Percentiles rank a stretch among this genome's conserved stretches.
phyloP scores from a whole-genome alignment of 768 basidiomycete species.

The Kwoniella bestiolae region DNA sequence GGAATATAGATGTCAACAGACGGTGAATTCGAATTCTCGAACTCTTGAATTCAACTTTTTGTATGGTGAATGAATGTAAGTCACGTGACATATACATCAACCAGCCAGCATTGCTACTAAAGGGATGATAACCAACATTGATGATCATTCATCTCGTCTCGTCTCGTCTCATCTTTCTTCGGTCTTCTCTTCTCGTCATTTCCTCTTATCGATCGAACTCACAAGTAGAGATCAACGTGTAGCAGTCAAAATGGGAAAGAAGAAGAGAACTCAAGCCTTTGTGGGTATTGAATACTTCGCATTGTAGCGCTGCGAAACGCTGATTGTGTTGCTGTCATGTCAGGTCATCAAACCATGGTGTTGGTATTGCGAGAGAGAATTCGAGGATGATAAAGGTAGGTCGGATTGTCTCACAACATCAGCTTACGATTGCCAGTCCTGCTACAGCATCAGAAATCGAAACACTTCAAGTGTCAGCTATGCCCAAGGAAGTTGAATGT shows the following conservation, averaged over 20 bases:
- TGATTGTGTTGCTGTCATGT: neutral
- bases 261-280: constrained; percentile 53
- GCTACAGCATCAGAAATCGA: constrained; percentile 99
- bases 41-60: constrained; percentile 13
- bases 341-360: constrained; percentile 70
- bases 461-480: constrained; percentile 97
- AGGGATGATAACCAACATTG: too few species aligned
- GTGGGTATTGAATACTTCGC: constrained; percentile 36
- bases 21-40: too few species aligned
- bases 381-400: constrained; percentile 97
- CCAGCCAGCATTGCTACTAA: too few species aligned
- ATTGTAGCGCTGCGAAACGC: neutral
- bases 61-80: too few species aligned
- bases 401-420: too few species aligned
- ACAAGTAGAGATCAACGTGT: too few species aligned
- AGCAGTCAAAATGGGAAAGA: constrained; percentile 51
- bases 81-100: too few species aligned
- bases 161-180: neutral
- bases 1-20: too few species aligned
- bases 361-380: constrained; percentile 99
- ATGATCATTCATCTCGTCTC: neutral
- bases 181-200: neutral
- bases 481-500: constrained; percentile 89
- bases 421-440: constrained; percentile 66
- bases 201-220: neutral